A percentile compares a stretch with the other conserved stretches of the same genome.
phyloP scores from a whole-genome alignment of 805 yeast species.

The Yarrowia divulgata region DNA sequence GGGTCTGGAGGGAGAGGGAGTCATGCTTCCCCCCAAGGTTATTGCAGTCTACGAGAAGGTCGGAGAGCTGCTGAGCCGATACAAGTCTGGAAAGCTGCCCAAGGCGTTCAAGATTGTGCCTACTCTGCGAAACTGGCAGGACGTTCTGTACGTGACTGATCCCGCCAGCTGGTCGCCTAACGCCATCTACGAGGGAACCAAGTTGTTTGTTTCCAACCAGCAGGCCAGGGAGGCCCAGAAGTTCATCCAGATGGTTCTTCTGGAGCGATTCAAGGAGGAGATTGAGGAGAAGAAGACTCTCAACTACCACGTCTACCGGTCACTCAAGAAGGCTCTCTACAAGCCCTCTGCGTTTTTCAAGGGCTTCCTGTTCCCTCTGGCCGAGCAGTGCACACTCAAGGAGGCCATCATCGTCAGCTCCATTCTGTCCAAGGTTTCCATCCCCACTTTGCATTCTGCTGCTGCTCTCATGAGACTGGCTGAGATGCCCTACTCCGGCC shows the following conservation, averaged over 20 bases:
- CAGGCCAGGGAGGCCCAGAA: constrained; percentile 87
- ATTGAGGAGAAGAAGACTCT: constrained; percentile 58
- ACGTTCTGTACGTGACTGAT: constrained; percentile 87
- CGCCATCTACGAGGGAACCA: constrained; percentile 93
- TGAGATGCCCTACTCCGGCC: constrained; percentile 83
- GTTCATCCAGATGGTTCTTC: constrained; percentile 62
- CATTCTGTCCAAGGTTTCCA: constrained; percentile 83
- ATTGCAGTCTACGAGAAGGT: constrained; percentile 93
- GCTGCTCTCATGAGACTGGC: constrained; percentile 89
- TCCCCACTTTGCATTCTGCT: constrained; percentile 94
- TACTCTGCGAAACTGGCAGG: constrained; percentile 92
- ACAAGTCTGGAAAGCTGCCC: constrained; percentile 97
- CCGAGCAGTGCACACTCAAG: constrained; percentile 81
- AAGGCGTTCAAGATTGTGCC: constrained; percentile 95
- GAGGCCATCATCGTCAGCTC: constrained; percentile 97
- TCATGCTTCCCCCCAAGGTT: constrained; percentile 92
- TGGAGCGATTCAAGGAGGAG: constrained; percentile 54
- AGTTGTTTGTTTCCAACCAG: constrained; percentile 85
- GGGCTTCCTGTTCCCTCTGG: constrained; percentile 91
- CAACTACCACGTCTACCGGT: constrained; percentile 91
- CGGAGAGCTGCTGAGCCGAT: constrained; percentile 83
- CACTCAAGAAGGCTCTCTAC: constrained; percentile 89
- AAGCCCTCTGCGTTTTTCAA: constrained; percentile 98
- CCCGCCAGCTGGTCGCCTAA: constrained; percentile 96
- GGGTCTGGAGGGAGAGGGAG: constrained; percentile 61